These are phyloP conservation scores for Trichothecium roseum DNA, from an alignment of 2,329 filamentous ascomycete genomes.

Conservation along the genomic window DNA sequence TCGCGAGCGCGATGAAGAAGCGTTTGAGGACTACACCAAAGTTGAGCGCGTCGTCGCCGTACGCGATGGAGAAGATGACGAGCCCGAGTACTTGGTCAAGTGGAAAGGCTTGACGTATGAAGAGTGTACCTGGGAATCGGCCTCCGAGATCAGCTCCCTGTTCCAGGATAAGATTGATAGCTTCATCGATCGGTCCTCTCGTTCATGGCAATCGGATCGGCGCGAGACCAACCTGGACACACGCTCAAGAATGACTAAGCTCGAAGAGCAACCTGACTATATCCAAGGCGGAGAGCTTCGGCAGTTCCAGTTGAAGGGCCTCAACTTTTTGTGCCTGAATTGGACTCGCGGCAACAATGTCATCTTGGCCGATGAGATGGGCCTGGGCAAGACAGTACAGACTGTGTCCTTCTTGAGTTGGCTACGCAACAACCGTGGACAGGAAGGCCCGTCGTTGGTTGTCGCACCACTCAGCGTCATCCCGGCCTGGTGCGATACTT, in stretches of 20 bases:
- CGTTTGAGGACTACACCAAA: conserved; percentile 79
- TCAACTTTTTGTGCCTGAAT: conserved; percentile 94
- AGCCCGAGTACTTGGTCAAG: conserved; percentile 85
- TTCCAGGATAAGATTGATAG: conserved; percentile 88
- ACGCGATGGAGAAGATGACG: conserved; percentile 62
- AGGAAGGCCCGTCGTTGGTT: conserved; percentile 92
- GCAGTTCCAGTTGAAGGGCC: conserved; percentile 84
- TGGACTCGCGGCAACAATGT: conserved; percentile 94
- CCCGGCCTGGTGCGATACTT: conserved; percentile 96
- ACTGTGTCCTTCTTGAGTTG: conserved; percentile 96
- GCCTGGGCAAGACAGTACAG: conserved; percentile 94
- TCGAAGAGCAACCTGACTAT: conserved; percentile 77
- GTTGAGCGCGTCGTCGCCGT: conserved; percentile 88
- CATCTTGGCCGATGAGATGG: conserved; percentile 97
- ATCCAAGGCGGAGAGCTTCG: conserved; percentile 77
- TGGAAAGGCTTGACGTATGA: conserved; percentile 95
- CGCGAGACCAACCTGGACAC: conserved; percentile 67
- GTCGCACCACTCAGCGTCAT: conserved; percentile 97
- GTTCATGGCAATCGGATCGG: conserved; percentile 70
- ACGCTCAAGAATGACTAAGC: conserved; percentile 59
- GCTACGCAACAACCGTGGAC: conserved; percentile 78
- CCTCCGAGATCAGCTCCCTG: conserved; percentile 61
- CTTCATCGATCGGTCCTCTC: conserved; percentile 73
- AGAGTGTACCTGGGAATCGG: conserved; percentile 85
- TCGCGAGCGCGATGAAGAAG: conserved; percentile 80